Percentiles rank a stretch among this genome's conserved stretches.
These are phyloP conservation scores for Hypholoma fasciculare DNA, from an alignment of 768 basidiomycete genomes.

Conservation along the genomic window DNA sequence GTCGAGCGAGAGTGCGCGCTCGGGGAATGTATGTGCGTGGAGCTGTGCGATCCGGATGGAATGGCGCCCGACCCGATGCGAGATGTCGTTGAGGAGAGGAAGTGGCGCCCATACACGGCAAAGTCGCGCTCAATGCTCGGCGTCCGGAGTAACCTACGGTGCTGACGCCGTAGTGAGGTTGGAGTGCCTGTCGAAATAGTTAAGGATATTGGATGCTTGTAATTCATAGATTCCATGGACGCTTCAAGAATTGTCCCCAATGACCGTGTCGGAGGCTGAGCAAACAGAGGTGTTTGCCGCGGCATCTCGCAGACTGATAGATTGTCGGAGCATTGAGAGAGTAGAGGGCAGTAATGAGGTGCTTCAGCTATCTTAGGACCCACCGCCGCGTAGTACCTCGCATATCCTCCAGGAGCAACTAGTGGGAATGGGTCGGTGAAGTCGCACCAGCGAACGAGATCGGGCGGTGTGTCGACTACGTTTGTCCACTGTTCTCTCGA, in stretches of 20 bases:
- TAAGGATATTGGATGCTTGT: conserved; percentile 12
- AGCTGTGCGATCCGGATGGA: neutral
- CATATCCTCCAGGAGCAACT: conserved; percentile 42
- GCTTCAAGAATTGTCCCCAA: conserved; percentile 25
- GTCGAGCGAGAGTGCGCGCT: conserved; percentile 7
- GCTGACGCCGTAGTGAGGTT: conserved; percentile 28
- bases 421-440: conserved; percentile 39
- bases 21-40: neutral
- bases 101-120: conserved; percentile 16
- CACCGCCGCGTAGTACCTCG: conserved; percentile 26
- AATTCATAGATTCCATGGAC: conserved; percentile 21
- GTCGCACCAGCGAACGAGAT: conserved; percentile 34
- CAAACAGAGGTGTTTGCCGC: conserved; percentile 18
- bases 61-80: conserved; percentile 3
- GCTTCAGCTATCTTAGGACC: conserved; percentile 12
- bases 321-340: conserved; percentile 17
- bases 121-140: conserved; percentile 39
- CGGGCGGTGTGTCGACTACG: conserved; percentile 29
- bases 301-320: conserved; percentile 20
- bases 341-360: conserved; percentile 16
- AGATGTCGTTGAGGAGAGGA: conserved; percentile 17
- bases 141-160: conserved; percentile 32
- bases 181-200: conserved; percentile 12
- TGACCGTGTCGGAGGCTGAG: conserved; percentile 11
- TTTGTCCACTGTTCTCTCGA: neutral